Evolutionary conservation across 108 stramenopile species (phyloP), one percentile per base, ranked within the genome.

Genomic region (Cylindrotheca fusiformis): DNA sequence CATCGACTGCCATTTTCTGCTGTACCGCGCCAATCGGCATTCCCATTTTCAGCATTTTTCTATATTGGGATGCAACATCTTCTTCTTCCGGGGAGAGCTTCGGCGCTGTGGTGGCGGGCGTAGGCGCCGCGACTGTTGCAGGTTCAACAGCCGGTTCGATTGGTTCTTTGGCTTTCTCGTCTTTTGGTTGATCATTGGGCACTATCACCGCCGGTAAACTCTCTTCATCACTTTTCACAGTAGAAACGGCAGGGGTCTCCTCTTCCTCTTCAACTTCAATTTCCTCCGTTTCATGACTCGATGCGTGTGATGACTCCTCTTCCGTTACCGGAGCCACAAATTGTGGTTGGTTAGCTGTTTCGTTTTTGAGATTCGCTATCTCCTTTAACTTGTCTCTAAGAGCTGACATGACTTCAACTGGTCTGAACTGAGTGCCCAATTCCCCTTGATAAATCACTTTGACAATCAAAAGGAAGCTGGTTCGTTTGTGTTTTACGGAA

Each of bases 21-120:
- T 29, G 29, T 26, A 76, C 60, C 8, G 78, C 78, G 14, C 63
- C 72, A 19, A 46, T 53, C 0, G 78, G 68, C 52, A 79, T 62
- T 21, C 78, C 72, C 72, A 79, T 79, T 55, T 47, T 56, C 25
- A 73, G 29, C 73, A 70, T 79, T 36, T 70, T 74, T 28, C 66
- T 50, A 45, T 63, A 73, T 41, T 50, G 45, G 4, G 6, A 27
- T 27, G 67, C 68, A 22, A 48, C 50, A 22, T 51, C 48, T 41
- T 73, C 63, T 28, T 79, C 77, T 10, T 63, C 55, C 19, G 30
- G 10, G 14, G 14, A 14, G n/a, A n/a, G n/a, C n/a, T n/a, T n/a
- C n/a, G n/a, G n/a, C n/a, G n/a, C n/a, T n/a, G n/a, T n/a, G n/a
- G n/a, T n/a, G n/a, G n/a, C n/a, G n/a, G n/a, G n/a, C n/a, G n/a